phyloP scores from a whole-genome alignment of 768 basidiomycete species.

The Termitomyces sp. region DNA sequence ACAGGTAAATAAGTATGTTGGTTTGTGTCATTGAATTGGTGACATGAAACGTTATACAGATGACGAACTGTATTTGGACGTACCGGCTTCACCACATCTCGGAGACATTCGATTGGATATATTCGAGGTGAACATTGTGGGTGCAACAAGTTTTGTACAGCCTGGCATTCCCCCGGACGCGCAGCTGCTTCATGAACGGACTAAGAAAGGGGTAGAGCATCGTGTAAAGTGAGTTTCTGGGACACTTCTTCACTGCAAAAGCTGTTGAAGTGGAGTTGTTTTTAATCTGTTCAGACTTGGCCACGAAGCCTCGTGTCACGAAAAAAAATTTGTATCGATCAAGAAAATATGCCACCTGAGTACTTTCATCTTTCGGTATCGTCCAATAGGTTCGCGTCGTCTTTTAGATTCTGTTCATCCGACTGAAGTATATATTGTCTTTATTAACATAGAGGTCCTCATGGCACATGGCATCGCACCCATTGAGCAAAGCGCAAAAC shows the following conservation, averaged over 20 bases:
- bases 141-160: constrained; percentile 1
- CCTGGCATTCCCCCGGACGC: constrained; percentile 6
- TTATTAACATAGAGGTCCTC: constrained; percentile 1
- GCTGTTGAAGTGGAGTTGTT: background rate
- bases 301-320: constrained; percentile 3
- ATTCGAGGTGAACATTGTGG: constrained; percentile 4
- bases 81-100: constrained; percentile 3
- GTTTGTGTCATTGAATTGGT: background rate
- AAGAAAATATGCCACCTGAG: constrained; percentile 5
- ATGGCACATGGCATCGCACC: constrained; percentile 6
- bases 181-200: constrained; percentile 12
- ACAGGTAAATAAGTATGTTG: background rate
- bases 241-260: no score
- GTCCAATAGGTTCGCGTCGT: constrained; percentile 7
- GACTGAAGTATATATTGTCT: background rate
- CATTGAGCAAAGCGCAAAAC: background rate
- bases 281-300: constrained; percentile 1
- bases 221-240: constrained; percentile 8
- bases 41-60: background rate
- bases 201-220: constrained; percentile 10
- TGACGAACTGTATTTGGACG: constrained; percentile 6
- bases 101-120: constrained; percentile 11
- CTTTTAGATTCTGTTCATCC: background rate
- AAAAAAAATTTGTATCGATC: constrained; percentile 7
- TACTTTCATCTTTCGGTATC: constrained; percentile 12